Base-by-base conservation (phyloP, 1,139 yeast genomes). In the Candida sanyaensis region DNA sequence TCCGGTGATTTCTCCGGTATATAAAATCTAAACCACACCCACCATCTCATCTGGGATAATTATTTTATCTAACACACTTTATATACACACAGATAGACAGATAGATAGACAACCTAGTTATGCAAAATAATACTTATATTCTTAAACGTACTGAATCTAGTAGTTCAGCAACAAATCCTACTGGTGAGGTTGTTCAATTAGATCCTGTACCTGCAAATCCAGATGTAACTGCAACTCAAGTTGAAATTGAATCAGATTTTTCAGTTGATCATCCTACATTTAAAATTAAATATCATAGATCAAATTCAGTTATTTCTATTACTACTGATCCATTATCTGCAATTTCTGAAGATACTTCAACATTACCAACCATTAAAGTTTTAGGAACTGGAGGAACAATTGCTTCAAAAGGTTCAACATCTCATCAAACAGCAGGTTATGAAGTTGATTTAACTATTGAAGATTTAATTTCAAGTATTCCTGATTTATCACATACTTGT, bases 371-470 rank as follows among this genome's bases (percentile, higher is more conserved):
- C 5, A 68, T 84, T 44, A 84, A 84, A 55, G 81, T 84, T 23
- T 66, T 84, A 32, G 90, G 88, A 2, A 84, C 90, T 1, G 90
- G 90, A 8, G 90, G 90, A 11, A 84, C 90, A 2, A 84, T 84
- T 55, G 89, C 89, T 1, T 81, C 88, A 1, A 83, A 82, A 58
- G 88, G 87, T 0, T 63, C 71, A 1, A 61, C 73, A 11, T 69
- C 82, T 1, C 75, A 82, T 28, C 82, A 81, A 50, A 84, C 89
- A 2, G 87, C 88, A 1, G 89, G 88, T 1, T 84, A 84, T 59
- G 73, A 80, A 48, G 88, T 84, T 2, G 89, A 83, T 60, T 66
- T 84, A 53, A 80, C 88, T 10, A 81, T 84, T 47, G 86, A 83
- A 55, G 87, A 84, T 50, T 68, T 84, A 55, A 65, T 83, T 40